Base-by-base conservation (phyloP, 345 rosid species). In the Ceriops tagal region DNA sequence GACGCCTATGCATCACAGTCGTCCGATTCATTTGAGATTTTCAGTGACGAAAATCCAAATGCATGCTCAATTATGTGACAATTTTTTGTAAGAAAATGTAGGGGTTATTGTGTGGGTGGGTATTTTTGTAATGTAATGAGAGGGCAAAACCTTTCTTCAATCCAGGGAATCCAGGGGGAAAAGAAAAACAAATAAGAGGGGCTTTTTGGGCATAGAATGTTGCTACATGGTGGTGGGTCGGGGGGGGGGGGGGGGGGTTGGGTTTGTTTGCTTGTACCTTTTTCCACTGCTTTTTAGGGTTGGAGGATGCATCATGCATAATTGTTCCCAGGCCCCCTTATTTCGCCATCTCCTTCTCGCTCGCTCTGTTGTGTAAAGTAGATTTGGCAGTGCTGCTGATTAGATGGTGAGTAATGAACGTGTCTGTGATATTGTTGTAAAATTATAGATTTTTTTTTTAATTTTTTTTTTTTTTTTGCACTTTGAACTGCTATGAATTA, bases 1-100 rank as follows among this genome's bases (percentile, higher is more conserved):
- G 85, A 84, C 53, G 4, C 75, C 1, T 75, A 71, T 62, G 27
- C 78, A 11, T 75, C 83, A 16, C 83, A 72, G 43, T 81, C 88
- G 67, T 70, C 83, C 0, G 79, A 82, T 55, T 82, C 98, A 20
- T 92, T 86, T 11, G 96, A 92, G 86, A 58, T 92, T 35, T 86
- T 92, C 19, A 90, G 96, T 69, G 98, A 92, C 0, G 98, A 92
- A 64, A 92, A 90, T 58, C 98, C 96, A 0, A 90, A 88, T 70
- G 98, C 92, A 9, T 92, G 98, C 86, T 80, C 83, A 24, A 21
- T 88, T 4, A 83, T 92, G 96, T 92, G 79, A 87, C 22, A 10
- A 31, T 52, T 5, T 5, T 16, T 19, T 10, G 34, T 24, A 56
- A 22, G 5, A 43, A 43, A 43, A 43, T 43, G 49, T 11, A 11